Evolutionary conservation across 345 rosid genomes (phyloP).

Genomic region (Aquilaria malaccensis): DNA sequence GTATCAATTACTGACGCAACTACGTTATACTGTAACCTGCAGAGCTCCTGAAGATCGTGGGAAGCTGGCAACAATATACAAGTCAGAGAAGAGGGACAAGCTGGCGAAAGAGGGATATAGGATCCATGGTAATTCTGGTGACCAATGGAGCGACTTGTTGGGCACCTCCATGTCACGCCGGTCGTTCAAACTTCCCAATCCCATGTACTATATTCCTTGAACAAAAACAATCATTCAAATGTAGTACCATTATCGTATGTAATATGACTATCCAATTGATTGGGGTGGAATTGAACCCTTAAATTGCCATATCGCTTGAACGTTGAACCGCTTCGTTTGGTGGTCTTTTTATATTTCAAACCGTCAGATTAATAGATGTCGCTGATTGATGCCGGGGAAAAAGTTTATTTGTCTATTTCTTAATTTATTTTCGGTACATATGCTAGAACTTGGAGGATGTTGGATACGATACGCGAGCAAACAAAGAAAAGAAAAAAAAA

Average conservation of each 20-base stretch:
- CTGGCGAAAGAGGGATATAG: constrained; percentile 67
- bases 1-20: not conserved
- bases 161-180: constrained; percentile 53
- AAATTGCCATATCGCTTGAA: not conserved
- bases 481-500: too few relatives aligned
- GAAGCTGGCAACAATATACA: constrained; percentile 52
- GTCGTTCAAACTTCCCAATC: constrained; percentile 87
- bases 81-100: constrained; percentile 78
- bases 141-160: constrained; percentile 91
- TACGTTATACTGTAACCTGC: constrained; percentile 1
- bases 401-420: too few relatives aligned
- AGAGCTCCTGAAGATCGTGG: constrained; percentile 53
- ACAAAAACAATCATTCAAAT: not conserved
- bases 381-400: too few relatives aligned
- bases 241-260: not conserved
- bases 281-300: not conserved
- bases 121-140: constrained; percentile 83
- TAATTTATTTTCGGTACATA: too few relatives aligned
- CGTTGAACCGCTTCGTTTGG: not conserved
- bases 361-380: too few relatives aligned
- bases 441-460: too few relatives aligned
- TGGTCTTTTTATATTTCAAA: too few relatives aligned
- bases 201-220: constrained; percentile 72
- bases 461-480: too few relatives aligned
- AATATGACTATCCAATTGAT: constrained; percentile 8